Evolutionary conservation across 805 yeast species (phyloP).

Genomic region (Teunomyces lycoperdinae): DNA sequence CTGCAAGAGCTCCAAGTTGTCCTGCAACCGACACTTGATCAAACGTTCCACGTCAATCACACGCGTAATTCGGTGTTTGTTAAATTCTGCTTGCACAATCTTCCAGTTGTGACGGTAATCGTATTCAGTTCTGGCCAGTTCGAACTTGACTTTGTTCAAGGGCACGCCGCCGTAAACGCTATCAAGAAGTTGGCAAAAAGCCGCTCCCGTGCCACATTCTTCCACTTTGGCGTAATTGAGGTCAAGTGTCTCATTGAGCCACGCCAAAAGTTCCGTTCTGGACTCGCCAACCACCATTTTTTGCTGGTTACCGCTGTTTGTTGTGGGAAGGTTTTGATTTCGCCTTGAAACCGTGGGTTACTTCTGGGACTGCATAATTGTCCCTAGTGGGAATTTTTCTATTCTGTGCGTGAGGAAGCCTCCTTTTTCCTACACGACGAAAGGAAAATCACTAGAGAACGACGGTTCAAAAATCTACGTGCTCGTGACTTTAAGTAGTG

Average conservation of each 20-base stretch:
- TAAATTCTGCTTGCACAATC: constrained; percentile 77
- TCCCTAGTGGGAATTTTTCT: neutral
- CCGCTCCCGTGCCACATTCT: constrained; percentile 95
- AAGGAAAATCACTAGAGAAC: too few relatives aligned
- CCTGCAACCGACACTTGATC: constrained; percentile 87
- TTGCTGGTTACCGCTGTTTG: neutral
- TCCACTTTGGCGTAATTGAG: constrained; percentile 75
- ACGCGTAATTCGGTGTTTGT: constrained; percentile 65
- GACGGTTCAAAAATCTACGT: too few relatives aligned
- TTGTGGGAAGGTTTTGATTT: neutral
- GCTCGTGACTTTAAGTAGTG: too few relatives aligned
- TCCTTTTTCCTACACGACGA: neutral
- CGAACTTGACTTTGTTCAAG: constrained; percentile 71
- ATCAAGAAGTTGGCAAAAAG: constrained; percentile 89
- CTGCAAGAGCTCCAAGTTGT: constrained; percentile 89
- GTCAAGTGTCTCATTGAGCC: constrained; percentile 76
- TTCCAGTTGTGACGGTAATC: constrained; percentile 81
- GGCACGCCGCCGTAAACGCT: constrained; percentile 81
- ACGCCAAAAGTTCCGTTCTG: constrained; percentile 74
- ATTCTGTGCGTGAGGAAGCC: neutral
- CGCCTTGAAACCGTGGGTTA: neutral
- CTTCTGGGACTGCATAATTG: neutral
- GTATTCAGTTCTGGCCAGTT: constrained; percentile 61
- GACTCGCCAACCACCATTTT: constrained; percentile 56
- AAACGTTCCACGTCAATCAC: constrained; percentile 77